phyloP scores from a whole-genome alignment of 164 flowering plant genomes.

The Macadamia tetraphylla region DNA sequence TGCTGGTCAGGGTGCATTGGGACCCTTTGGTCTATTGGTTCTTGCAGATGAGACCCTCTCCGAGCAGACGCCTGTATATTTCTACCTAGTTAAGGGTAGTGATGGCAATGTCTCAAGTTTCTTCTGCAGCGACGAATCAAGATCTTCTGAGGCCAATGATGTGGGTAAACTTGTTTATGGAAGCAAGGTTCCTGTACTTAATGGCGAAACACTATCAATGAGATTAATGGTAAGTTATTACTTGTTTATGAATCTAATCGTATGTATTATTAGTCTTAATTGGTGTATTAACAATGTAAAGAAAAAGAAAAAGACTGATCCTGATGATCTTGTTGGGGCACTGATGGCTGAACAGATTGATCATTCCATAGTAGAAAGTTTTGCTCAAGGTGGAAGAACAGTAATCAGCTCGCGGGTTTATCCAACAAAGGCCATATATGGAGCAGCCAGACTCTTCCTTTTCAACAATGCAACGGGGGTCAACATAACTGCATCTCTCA shows the following conservation, averaged over 20 bases:
- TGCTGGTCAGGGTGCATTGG: constrained; percentile 52
- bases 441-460: constrained; percentile 47
- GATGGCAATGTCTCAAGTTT: constrained; percentile 50
- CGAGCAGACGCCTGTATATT: constrained; percentile 80
- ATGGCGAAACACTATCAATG: constrained; percentile 54
- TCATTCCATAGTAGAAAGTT: constrained; percentile 80
- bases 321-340: background rate
- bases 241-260: too few species aligned
- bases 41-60: constrained; percentile 42
- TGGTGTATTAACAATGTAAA: too few species aligned
- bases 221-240: constrained; percentile 55
- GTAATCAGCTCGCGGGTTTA: constrained; percentile 73
- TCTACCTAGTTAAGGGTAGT: constrained; percentile 54
- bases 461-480: constrained; percentile 78
- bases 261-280: too few species aligned
- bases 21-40: constrained; percentile 86
- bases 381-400: constrained; percentile 84
- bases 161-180: constrained; percentile 53
- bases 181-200: constrained; percentile 54
- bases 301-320: background rate
- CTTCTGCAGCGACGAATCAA: constrained; percentile 71
- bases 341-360: constrained; percentile 38
- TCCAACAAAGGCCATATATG: constrained; percentile 67
- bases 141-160: constrained; percentile 63
- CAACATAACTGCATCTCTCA: constrained; percentile 49